phyloP scores from a whole-genome alignment of 768 basidiomycete species.

The Dictyophora rubrovolvata region DNA sequence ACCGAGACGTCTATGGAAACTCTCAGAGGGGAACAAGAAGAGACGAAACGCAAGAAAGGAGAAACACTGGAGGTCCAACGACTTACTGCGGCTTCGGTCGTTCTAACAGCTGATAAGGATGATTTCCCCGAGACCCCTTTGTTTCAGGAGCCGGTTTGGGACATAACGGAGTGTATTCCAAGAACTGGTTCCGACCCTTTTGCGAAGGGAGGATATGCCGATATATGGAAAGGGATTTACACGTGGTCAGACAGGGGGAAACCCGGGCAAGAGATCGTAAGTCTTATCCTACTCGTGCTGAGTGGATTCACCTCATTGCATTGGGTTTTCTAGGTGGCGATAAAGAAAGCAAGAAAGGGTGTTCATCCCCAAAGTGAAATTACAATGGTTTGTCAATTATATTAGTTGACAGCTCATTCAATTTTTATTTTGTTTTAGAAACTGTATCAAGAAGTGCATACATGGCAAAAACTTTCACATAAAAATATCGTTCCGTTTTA shows the following conservation, averaged over 20 bases:
- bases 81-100: not conserved
- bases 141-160: not conserved
- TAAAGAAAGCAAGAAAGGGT: not conserved
- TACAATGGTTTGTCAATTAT: not conserved
- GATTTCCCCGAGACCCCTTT: not conserved
- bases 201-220: not conserved
- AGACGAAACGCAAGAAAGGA: not conserved
- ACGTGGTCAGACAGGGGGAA: not conserved
- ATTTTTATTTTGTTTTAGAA: not conserved
- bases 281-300: not conserved
- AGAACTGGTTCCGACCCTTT: not conserved
- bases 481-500: constrained; percentile 5
- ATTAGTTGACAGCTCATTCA: not conserved
- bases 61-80: not conserved
- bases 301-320: not conserved
- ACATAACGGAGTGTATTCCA: not conserved
- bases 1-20: too few species aligned
- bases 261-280: not conserved
- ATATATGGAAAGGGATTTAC: not conserved
- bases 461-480: not conserved
- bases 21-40: too few species aligned
- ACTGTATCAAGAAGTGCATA: not conserved
- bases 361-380: not conserved
- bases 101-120: not conserved
- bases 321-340: not conserved